Evolutionary conservation across 345 rosid genomes (phyloP).

Genomic region (Melastoma malabathricum): DNA sequence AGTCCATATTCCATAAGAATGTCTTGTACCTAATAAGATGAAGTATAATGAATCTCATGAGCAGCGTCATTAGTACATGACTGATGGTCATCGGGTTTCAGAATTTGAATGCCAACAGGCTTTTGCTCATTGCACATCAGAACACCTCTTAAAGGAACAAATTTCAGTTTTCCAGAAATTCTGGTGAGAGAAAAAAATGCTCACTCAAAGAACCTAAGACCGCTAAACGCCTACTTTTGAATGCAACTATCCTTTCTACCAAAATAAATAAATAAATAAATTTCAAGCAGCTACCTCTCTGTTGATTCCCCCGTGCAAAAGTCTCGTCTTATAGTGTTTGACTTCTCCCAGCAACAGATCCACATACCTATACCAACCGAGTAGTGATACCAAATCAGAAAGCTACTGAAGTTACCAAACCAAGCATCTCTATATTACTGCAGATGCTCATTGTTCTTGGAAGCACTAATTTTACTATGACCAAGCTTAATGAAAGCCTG

Average conservation of each 20-base stretch:
- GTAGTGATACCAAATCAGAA: constrained; percentile 3
- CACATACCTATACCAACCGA: constrained; percentile 50
- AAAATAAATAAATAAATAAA: no score
- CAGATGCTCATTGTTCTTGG: neutral
- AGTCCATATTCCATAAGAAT: constrained; percentile 66
- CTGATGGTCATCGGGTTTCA: neutral
- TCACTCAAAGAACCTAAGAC: no score
- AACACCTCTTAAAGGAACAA: no score
- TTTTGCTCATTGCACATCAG: no score
- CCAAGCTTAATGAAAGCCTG: no score
- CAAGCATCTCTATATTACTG: neutral
- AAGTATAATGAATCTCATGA: neutral
- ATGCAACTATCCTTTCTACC: no score
- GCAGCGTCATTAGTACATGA: neutral
- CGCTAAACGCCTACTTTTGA: no score
- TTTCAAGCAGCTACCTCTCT: constrained; percentile 50
- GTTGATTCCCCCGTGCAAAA: constrained; percentile 75
- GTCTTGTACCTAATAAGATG: constrained; percentile 54
- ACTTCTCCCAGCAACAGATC: constrained; percentile 94
- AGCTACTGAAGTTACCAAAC: neutral
- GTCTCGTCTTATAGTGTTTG: constrained; percentile 87
- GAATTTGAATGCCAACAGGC: no score
- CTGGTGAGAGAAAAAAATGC: no score
- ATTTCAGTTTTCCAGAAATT: no score
- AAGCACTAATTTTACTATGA: no score